phyloP scores from a whole-genome alignment of 2,329 filamentous ascomycete genomes.

The Nannizziopsis barbatae region DNA sequence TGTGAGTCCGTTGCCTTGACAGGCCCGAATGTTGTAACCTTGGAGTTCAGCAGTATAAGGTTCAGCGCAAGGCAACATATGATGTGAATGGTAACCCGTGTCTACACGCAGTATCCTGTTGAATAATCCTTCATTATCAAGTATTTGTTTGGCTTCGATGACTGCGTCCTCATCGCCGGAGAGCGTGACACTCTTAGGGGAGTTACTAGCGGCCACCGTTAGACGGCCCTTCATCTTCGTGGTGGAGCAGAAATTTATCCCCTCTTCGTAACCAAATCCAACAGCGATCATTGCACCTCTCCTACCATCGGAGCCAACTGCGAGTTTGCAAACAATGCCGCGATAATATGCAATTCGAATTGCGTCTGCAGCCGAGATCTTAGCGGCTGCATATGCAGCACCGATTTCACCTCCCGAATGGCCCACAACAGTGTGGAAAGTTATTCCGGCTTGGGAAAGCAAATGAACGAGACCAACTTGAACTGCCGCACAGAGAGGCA shows the following conservation, averaged over 20 bases:
- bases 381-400: constrained; percentile 41
- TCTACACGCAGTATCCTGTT: constrained; percentile 7
- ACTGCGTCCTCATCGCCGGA: constrained; percentile 15
- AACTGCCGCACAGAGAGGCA: constrained; percentile 16
- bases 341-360: constrained; percentile 39
- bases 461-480: constrained; percentile 14
- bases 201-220: constrained; percentile 16
- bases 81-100: constrained; percentile 28
- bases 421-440: constrained; percentile 30
- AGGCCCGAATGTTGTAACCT: not conserved
- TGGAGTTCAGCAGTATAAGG: constrained; percentile 15
- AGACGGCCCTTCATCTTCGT: constrained; percentile 6
- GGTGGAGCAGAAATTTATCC: constrained; percentile 3
- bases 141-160: constrained; percentile 9
- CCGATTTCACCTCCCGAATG: constrained; percentile 43
- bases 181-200: constrained; percentile 14
- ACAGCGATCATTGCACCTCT: constrained; percentile 12
- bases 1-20: not conserved
- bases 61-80: constrained; percentile 25
- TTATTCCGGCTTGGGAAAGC: constrained; percentile 22
- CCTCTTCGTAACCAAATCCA: not conserved
- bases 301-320: constrained; percentile 1
- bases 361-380: constrained; percentile 33
- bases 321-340: constrained; percentile 21
- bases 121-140: constrained; percentile 9